Conservation (phyloP, 177 flowering plant genomes). For the Vitis hybrid region DNA sequence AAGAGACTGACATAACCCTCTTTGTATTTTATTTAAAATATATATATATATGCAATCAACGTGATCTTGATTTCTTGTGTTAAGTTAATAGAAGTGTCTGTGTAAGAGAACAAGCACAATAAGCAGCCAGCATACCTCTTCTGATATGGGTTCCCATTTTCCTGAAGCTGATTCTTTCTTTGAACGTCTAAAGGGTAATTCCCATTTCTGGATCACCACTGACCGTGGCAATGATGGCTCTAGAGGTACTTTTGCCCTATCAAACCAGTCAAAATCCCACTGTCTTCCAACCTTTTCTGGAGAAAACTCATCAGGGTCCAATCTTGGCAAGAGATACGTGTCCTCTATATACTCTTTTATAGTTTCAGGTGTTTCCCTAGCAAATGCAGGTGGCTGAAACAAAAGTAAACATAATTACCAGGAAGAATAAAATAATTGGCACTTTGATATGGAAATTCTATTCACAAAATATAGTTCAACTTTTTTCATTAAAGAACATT, state of each 20-base stretch:
- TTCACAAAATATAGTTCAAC: neutral
- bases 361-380: constrained; percentile 66
- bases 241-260: constrained; percentile 52
- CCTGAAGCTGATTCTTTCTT: constrained; percentile 26
- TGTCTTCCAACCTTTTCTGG: constrained; percentile 76
- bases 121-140: constrained; percentile 50
- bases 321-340: constrained; percentile 67
- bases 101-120: neutral
- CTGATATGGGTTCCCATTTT: constrained; percentile 73
- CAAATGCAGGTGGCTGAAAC: constrained; percentile 84
- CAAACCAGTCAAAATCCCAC: constrained; percentile 99
- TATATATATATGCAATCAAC: neutral
- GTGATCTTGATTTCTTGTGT: neutral
- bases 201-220: constrained; percentile 76
- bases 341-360: constrained; percentile 69
- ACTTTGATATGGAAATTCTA: neutral
- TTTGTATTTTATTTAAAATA: neutral
- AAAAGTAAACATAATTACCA: constrained; percentile 1
- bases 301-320: constrained; percentile 79
- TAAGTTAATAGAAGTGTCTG: neutral
- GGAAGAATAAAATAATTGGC: neutral
- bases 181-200: constrained; percentile 71
- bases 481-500: no score
- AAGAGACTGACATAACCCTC: neutral
- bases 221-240: constrained; percentile 80